A percentile compares a stretch with the other conserved stretches of the same genome.
Conservation (phyloP, 1,139 yeast genomes). For the Petasospora fabianii region DNA sequence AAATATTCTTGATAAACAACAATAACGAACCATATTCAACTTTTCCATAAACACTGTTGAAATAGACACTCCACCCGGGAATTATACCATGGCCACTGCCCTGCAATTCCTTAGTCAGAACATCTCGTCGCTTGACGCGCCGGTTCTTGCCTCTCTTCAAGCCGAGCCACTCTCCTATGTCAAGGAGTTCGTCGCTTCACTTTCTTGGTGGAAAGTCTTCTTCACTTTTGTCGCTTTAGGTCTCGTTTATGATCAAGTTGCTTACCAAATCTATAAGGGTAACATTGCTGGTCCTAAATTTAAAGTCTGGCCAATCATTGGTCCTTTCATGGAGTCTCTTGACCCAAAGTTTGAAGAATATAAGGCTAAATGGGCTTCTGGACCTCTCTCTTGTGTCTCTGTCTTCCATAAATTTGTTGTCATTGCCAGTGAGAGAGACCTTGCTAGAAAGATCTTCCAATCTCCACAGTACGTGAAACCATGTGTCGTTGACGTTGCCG, state of each 20-base stretch:
- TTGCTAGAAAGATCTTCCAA: conserved; percentile 83
- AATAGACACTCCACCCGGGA: too few species aligned
- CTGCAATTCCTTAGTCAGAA: conserved; percentile 18
- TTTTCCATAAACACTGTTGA: too few species aligned
- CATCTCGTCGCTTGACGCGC: conserved; percentile 16
- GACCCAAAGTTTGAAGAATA: conserved; percentile 96
- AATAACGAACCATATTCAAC: background rate
- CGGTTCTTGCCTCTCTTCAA: conserved; percentile 12
- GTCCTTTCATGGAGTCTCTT: conserved; percentile 92
- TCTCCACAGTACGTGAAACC: conserved; percentile 91
- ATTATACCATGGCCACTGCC: conserved; percentile 22
- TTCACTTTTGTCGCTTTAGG: conserved; percentile 47
- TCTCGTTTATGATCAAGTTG: conserved; percentile 74
- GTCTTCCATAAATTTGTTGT: conserved; percentile 97
- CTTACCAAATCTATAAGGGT: conserved; percentile 78
- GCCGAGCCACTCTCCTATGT: conserved; percentile 10
- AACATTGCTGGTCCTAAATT: conserved; percentile 82
- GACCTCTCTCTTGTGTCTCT: conserved; percentile 92
- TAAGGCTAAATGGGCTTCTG: conserved; percentile 89
- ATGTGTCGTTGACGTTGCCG: conserved; percentile 96
- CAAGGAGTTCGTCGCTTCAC: conserved; percentile 10
- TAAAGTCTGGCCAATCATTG: conserved; percentile 92
- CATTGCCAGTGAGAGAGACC: conserved; percentile 86
- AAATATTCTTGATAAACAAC: conserved; percentile 1
- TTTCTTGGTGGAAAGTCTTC: conserved; percentile 50